Evolutionary conservation across 2,329 filamentous ascomycete species (phyloP), one percentile per base, ranked within the genome.

Genomic region (Tolypocladium guangdongense): DNA sequence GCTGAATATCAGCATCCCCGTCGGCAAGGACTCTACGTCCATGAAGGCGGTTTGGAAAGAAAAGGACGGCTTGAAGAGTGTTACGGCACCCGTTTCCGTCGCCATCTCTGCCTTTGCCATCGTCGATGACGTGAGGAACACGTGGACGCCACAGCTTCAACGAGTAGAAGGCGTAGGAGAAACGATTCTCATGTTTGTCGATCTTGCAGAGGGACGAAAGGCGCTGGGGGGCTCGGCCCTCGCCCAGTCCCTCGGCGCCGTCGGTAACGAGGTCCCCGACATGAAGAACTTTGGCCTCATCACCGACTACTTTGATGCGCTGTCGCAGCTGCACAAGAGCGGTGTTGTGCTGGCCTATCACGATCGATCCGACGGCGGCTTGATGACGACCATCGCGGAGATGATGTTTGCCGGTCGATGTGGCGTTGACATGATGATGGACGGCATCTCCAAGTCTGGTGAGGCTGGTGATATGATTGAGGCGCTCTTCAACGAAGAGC

Each of bases 11-110:
- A 90, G 87, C 54, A 97, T 99, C 55, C 93, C 93, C 4, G 93
- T 97, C 10, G 93, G 93, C 53, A 97, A 99, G 72, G 93, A 99
- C 69, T 97, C 92, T 0, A 96, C 95, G 71, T 96, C 91, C 3
- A 97, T 99, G 93, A 96, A 96, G 77, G 92, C 95, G 63, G 90
- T 90, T 53, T 97, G 93, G 93, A 87, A 83, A 64, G 87, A 92
- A 60, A 74, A 76, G 56, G 74, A 79, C 20, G 78, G 87, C 57
- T 72, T 78, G 16, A 93, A 88, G 73, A 91, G 91, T 59, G 92
- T 97, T 50, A 96, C 90, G 38, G 89, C 93, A 5, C 93, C 93
- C 1, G 82, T 97, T 62, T 95, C 92, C 1, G 79, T 95, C 7
- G 85, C 96, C 53, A 90, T 97, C 61, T 90, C 93, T 6, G 89